Base-by-base conservation (phyloP, 2,329 filamentous ascomycete species). In the Colletotrichum nymphaeae region DNA sequence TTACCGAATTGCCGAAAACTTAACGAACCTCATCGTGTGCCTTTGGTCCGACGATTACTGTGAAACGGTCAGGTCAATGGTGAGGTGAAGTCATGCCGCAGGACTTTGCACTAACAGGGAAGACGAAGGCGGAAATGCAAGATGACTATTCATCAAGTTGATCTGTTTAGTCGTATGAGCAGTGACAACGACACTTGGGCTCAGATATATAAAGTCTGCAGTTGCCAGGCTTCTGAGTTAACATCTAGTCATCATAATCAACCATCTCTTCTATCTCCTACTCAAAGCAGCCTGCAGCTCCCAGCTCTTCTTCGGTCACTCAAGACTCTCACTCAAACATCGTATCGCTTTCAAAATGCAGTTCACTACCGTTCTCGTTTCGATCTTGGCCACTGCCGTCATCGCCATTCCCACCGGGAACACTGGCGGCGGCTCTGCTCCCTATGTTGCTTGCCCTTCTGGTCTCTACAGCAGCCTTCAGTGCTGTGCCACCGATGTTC, bases 401-500 rank as follows among this genome's bases (percentile, higher is more conserved):
- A 24, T 72, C n/a, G 69, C 69, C 30, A 35, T 30, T 22, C 69
- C 69, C 1, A 69, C 64, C 24, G 64, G 57, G 3, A 22, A n/a
- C 26, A 42, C 49, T 16, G 60, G 67, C 32, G 59, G 37, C n/a
- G 42, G 30, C 56, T 26, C 63, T 35, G 12, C 35, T 28, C 35
- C 52, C 5, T 87, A 86, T 67, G 67, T 76, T 5, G 79, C 86
- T 63, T 88, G 87, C 77, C 26, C 26, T 26, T 80, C 80, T 32
- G 82, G 81, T 16, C 80, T 86, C n/a, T 86, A 86, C 76, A 78
- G 77, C 75, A 84, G 75, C 32, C 78, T 87, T 3, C 85, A 88
- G 75, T 93, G 91, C 85, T 93, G 91, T 78, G 87, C 90, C 14
- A 90, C 89, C 28, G 88, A 92, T 75, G 85, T 92, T 37, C 86